Evolutionary conservation across 306 rosid genomes (phyloP).

Genomic region (Rosa rugosa): DNA sequence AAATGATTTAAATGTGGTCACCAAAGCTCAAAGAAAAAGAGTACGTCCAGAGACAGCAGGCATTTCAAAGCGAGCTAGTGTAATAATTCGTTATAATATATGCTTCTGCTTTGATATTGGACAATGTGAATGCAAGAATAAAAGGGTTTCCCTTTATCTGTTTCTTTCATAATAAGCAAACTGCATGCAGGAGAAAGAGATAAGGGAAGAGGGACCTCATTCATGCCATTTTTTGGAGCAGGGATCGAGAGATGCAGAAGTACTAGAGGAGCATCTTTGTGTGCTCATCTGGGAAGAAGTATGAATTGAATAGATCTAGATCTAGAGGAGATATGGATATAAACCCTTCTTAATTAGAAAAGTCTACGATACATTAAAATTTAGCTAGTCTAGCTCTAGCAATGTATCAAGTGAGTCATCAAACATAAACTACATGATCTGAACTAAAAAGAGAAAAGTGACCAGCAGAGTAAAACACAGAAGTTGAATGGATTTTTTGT

Average conservation of each 20-base stretch:
- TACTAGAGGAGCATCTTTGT: background rate
- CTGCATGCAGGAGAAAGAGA: background rate
- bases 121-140: background rate
- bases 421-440: background rate
- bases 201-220: background rate
- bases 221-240: background rate
- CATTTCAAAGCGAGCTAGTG: background rate
- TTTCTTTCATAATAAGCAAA: background rate
- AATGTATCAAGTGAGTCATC: background rate
- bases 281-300: background rate
- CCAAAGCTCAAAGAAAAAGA: background rate
- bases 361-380: background rate
- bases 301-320: too few species aligned
- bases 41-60: background rate
- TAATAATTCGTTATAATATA: background rate
- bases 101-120: background rate
- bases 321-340: too few species aligned
- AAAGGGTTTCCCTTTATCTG: background rate
- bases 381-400: background rate
- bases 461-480: background rate
- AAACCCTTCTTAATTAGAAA: background rate
- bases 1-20: background rate
- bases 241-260: background rate
- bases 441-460: background rate
- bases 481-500: background rate